Percentiles rank a stretch among this genome's conserved stretches.
phyloP scores from a whole-genome alignment of 2,329 filamentous ascomycete genomes.

The Fonsecaea pedrosoi region DNA sequence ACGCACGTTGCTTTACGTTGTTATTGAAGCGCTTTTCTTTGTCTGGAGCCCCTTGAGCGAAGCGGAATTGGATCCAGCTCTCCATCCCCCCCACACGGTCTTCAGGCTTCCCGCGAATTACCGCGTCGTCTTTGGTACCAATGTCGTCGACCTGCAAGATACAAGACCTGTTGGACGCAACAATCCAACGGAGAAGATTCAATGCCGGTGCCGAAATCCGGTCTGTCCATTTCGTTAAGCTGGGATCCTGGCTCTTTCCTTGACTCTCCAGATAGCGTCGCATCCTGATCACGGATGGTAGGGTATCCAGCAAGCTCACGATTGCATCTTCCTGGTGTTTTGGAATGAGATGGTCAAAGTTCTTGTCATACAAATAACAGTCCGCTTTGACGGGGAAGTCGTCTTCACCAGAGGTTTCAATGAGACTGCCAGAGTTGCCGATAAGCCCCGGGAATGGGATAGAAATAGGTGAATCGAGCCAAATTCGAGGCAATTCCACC shows the following conservation, averaged over 20 bases:
- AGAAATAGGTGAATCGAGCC: constrained; percentile 21
- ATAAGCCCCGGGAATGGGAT: background rate
- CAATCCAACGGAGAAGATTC: constrained; percentile 80
- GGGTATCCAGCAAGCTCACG: constrained; percentile 47
- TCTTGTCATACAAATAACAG: constrained; percentile 46
- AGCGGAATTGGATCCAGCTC: constrained; percentile 79
- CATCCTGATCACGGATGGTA: constrained; percentile 51
- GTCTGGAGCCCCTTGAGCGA: constrained; percentile 86
- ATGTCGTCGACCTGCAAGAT: constrained; percentile 74
- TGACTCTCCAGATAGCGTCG: constrained; percentile 52
- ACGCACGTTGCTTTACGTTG: constrained; percentile 60
- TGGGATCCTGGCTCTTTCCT: constrained; percentile 47
- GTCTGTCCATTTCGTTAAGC: constrained; percentile 62
- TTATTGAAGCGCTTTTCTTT: constrained; percentile 78
- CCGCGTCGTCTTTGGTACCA: constrained; percentile 32
- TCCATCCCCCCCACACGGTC: constrained; percentile 69
- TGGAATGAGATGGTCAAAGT: constrained; percentile 49
- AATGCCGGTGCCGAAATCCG: constrained; percentile 70
- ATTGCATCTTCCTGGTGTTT: constrained; percentile 44
- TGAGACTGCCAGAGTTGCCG: background rate
- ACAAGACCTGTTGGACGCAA: constrained; percentile 86
- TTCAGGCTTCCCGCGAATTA: constrained; percentile 29
- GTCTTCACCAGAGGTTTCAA: background rate
- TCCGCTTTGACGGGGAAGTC: constrained; percentile 12
- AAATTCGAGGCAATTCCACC: constrained; percentile 23